phyloP scores from a whole-genome alignment of 2,329 filamentous ascomycete genomes.

The Dactylellina parvicollis region DNA sequence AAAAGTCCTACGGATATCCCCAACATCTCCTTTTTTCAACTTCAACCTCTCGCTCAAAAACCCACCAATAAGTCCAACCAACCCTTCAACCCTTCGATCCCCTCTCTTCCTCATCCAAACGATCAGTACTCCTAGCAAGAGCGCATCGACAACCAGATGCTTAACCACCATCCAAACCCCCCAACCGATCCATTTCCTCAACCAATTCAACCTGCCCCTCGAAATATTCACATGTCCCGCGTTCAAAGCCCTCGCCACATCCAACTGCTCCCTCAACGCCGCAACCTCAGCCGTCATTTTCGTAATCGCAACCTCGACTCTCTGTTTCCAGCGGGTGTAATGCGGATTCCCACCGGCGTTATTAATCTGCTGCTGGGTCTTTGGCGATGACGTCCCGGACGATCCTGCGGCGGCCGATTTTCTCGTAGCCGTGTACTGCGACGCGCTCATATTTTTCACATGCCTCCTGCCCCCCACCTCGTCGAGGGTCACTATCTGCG shows the following conservation, averaged over 20 bases:
- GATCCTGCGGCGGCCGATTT: conserved; percentile 33
- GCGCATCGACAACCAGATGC: conserved; percentile 77
- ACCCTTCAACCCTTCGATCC: conserved; percentile 74
- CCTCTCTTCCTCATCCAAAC: conserved; percentile 77
- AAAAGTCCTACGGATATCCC: conserved; percentile 35
- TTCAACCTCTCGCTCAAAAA: conserved; percentile 42
- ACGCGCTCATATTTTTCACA: conserved; percentile 23
- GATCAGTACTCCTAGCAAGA: conserved; percentile 72
- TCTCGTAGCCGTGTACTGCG: conserved; percentile 38
- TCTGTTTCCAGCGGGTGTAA: conserved; percentile 76
- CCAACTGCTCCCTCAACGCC: conserved; percentile 88
- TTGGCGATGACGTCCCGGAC: conserved; percentile 50
- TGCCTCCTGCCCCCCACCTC: conserved; percentile 10
- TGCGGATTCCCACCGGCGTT: conserved; percentile 56
- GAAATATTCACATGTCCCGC: conserved; percentile 76
- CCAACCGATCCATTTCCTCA: conserved; percentile 77
- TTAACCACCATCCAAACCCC: conserved; percentile 75
- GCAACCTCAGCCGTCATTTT: conserved; percentile 93
- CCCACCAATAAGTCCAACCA: conserved; percentile 30
- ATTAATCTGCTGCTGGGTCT: conserved; percentile 36
- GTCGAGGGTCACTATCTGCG: neutral
- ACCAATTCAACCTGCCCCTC: conserved; percentile 69
- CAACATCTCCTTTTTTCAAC: conserved; percentile 14
- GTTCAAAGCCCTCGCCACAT: conserved; percentile 32
- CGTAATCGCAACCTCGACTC: conserved; percentile 85